These are phyloP conservation scores for Achaetomiella virescens DNA, from an alignment of 495 filamentous ascomycete genomes.

Conservation along the genomic window DNA sequence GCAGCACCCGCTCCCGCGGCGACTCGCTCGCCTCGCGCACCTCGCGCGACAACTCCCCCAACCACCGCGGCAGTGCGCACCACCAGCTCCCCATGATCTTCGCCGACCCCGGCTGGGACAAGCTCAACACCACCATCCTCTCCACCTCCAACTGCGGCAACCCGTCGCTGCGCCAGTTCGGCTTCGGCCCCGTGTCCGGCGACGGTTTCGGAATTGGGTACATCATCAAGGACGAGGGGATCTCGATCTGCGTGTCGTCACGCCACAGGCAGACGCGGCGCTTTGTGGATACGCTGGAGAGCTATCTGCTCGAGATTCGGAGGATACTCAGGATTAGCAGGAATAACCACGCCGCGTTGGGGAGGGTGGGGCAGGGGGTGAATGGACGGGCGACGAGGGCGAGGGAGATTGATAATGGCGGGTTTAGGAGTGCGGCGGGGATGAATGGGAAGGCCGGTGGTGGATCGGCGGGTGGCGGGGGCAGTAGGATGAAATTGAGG, in stretches of 20 bases:
- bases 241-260: constrained; percentile 84
- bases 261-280: constrained; percentile 91
- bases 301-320: constrained; percentile 83
- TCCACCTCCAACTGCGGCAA: constrained; percentile 99
- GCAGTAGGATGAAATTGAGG: constrained; percentile 42
- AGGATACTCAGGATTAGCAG: constrained; percentile 68
- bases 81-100: constrained; percentile 70
- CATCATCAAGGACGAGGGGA: constrained; percentile 94
- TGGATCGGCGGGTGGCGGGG: not conserved
- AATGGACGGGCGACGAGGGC: constrained; percentile 25
- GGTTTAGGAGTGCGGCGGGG: not conserved
- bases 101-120: constrained; percentile 86
- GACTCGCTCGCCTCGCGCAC: constrained; percentile 25
- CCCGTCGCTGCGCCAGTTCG: constrained; percentile 91
- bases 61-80: constrained; percentile 29
- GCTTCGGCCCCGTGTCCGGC: constrained; percentile 88
- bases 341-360: constrained; percentile 29
- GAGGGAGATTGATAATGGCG: constrained; percentile 36
- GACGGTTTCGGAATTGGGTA: constrained; percentile 98
- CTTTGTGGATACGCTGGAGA: constrained; percentile 82
- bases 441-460: not conserved
- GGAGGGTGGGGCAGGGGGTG: not conserved
- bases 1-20: constrained; percentile 30
- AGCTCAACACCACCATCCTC: constrained; percentile 87
- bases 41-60: constrained; percentile 1